Evolutionary conservation across 106 monocot species (phyloP).

Genomic region (Allium fistulosum): DNA sequence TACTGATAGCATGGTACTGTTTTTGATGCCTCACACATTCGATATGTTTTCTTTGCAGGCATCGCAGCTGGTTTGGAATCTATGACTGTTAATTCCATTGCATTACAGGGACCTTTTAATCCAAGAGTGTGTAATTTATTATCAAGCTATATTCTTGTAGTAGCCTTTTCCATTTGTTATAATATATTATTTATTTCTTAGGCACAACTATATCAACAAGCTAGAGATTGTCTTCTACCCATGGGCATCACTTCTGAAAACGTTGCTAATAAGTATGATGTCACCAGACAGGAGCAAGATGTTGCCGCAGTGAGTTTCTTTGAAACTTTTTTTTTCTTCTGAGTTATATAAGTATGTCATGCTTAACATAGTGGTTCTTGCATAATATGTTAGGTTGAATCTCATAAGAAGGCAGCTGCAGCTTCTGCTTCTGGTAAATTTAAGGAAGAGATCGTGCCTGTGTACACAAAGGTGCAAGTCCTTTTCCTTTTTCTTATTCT

Average conservation of each 20-base stretch:
- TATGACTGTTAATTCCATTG: conserved; percentile 38
- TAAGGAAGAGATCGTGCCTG: conserved; percentile 86
- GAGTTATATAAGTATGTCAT: not conserved
- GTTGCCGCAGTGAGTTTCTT: conserved; percentile 57
- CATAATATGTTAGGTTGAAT: conserved; percentile 53
- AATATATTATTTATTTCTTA: conserved; percentile 3
- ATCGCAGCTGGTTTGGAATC: conserved; percentile 74
- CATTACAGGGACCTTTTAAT: conserved; percentile 26
- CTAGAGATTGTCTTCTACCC: conserved; percentile 72
- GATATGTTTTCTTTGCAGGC: conserved; percentile 20
- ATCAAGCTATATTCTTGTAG: too few relatives aligned
- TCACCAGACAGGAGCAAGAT: conserved; percentile 81
- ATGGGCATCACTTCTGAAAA: conserved; percentile 91
- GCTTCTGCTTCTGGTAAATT: conserved; percentile 67
- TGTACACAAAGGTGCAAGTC: conserved; percentile 49
- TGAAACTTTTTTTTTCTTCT: not conserved
- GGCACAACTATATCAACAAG: conserved; percentile 51
- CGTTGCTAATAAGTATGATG: conserved; percentile 60
- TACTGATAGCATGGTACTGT: not conserved
- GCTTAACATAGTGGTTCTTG: not conserved
- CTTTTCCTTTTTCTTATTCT: not conserved
- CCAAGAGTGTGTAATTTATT: conserved; percentile 33
- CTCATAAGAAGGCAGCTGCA: conserved; percentile 72
- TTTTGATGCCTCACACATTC: not conserved
- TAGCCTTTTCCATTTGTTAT: not conserved